These are phyloP conservation scores for Magnolia sinica DNA, from an alignment of 164 flowering plant species.

Conservation along the genomic window DNA sequence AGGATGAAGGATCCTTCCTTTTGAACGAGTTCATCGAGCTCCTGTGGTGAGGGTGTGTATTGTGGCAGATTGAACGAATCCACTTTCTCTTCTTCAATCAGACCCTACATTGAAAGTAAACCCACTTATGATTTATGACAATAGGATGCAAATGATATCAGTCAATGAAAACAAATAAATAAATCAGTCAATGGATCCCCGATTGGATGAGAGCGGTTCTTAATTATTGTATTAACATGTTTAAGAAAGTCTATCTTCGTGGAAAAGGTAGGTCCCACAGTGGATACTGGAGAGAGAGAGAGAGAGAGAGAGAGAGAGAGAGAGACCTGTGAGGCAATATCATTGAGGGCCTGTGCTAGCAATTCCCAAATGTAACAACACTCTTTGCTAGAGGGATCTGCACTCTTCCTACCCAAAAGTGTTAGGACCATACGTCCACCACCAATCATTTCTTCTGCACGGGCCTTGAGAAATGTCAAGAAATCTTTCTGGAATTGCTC, in stretches of 20 bases:
- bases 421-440: slow-evolving; percentile 62
- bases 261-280: too few relatives aligned
- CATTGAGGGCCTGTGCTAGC: slow-evolving; percentile 36
- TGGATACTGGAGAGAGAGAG: not conserved
- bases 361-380: slow-evolving; percentile 40
- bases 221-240: not conserved
- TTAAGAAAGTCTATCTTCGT: too few relatives aligned
- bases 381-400: slow-evolving; percentile 33
- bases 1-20: slow-evolving; percentile 52
- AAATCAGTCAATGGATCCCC: too few relatives aligned
- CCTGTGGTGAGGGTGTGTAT: slow-evolving; percentile 43
- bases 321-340: slow-evolving; percentile 45
- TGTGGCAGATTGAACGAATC: slow-evolving; percentile 52
- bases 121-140: not conserved
- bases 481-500: slow-evolving; percentile 54
- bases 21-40: slow-evolving; percentile 31
- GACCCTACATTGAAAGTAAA: slow-evolving; percentile 31
- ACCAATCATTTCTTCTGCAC: slow-evolving; percentile 43
- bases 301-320: not conserved
- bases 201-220: not conserved
- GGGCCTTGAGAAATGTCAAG: slow-evolving; percentile 31
- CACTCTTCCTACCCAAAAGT: slow-evolving; percentile 38
- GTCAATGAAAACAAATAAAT: too few relatives aligned
- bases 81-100: slow-evolving; percentile 40
- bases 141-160: not conserved